Conservation (phyloP, 163 green algal species). For the Volvox carteri region DNA sequence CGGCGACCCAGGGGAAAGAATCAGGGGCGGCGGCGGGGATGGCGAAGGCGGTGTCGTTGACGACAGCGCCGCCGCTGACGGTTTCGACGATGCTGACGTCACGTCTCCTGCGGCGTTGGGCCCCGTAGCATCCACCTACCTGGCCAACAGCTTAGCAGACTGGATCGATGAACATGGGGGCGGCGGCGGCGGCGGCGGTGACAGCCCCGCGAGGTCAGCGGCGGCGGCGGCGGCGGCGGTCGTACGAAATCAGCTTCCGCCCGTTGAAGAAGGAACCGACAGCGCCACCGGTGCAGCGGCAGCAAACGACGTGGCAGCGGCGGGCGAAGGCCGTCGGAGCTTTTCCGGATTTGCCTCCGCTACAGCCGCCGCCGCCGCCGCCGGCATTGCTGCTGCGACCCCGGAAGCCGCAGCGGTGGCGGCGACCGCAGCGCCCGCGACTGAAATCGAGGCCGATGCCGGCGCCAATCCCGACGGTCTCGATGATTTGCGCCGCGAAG, state of each 20-base stretch:
- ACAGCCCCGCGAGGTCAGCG: neutral
- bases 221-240: neutral
- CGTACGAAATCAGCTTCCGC: neutral
- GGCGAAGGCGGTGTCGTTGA: neutral
- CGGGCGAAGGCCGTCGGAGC: neutral
- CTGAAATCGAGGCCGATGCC: neutral
- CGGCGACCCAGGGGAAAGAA: neutral
- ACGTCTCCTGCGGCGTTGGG: neutral
- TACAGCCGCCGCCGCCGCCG: neutral
- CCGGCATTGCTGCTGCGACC: neutral
- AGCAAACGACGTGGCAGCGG: neutral
- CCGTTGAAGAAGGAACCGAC: neutral
- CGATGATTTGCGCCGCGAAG: neutral
- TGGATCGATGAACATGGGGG: conserved; percentile 36
- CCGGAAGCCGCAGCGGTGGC: no score
- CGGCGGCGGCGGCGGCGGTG: neutral
- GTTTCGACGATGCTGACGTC: neutral
- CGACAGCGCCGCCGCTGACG: neutral
- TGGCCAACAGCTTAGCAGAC: conserved; percentile 48
- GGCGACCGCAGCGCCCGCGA: no score
- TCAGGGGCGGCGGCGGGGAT: neutral
- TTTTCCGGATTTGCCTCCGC: conserved; percentile 1
- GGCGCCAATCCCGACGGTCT: neutral
- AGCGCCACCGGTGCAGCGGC: no score
- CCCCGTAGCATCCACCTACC: neutral